Evolutionary conservation across 192 early-diverging fungal species (phyloP), one percentile per base, ranked within the genome.

Genomic region (Coemansia sp.): DNA sequence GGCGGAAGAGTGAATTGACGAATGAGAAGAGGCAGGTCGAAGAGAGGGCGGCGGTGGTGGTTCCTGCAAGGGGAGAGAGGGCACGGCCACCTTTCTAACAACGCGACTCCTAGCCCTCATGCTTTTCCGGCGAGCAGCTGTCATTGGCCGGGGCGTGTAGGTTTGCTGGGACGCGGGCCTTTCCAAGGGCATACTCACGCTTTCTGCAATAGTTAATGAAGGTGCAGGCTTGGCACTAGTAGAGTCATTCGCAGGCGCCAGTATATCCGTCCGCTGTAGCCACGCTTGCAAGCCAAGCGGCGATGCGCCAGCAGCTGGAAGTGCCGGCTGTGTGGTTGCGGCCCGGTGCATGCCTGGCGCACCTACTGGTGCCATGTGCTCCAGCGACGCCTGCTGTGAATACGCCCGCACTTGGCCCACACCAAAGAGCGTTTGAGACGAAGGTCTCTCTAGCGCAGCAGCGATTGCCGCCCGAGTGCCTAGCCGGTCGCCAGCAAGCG

Each of bases 251-350:
- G 72, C 43, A 20, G 78, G 73, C 66, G 66, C 63, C 53, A 70
- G 59, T 46, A 71, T 62, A 50, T 76, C 73, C 6, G 79, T 72
- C n/a, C 73, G 73, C 38, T 71, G 63, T 51, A 81, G 69, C 79
- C 79, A 81, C 36, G 71, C 73, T n/a, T 63, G 63, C 61, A 81
- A 55, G 28, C 68, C 55, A n/a, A 62, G 45, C 21, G 65, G 36
- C 36, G 56, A 18, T 46, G 40, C 71, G 42, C 21, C 37, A 23
- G 28, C 48, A 42, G 58, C 34, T 55, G 14, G 57, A 13, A 31
- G n/a, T 39, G 10, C n/a, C 55, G 10, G 50, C 26, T 43, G 23
- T 8, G 40, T 14, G 26, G 26, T 39, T 58, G 64, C 50, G 53
- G 69, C 18, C 46, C 57, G 13, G 69, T 65, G 58, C 57, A 40